Percentiles rank a stretch among this genome's conserved stretches.
Evolutionary conservation across 257 asterid genomes (phyloP).

Genomic region (Cynanchum wilfordii): DNA sequence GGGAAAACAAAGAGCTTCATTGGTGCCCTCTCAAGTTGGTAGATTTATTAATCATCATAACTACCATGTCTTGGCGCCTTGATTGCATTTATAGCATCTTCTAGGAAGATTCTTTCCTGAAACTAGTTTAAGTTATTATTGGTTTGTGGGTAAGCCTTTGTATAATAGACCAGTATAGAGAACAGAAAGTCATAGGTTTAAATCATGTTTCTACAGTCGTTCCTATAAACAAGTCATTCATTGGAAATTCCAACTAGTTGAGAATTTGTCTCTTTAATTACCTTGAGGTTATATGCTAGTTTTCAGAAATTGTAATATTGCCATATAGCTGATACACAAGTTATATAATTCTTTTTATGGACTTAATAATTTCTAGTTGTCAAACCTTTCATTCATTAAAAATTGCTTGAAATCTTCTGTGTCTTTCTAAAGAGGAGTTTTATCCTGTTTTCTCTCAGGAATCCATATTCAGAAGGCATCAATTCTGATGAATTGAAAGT

Average conservation of each 20-base stretch:
- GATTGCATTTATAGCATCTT: background rate
- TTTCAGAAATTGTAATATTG: slow-evolving; percentile 1
- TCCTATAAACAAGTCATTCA: background rate
- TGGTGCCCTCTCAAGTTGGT: slow-evolving; percentile 81
- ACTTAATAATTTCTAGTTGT: background rate
- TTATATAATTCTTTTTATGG: background rate
- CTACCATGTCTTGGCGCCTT: slow-evolving; percentile 7
- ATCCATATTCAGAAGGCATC: slow-evolving; percentile 63
- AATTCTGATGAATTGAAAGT: slow-evolving; percentile 60
- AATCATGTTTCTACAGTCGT: background rate
- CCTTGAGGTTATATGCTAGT: background rate
- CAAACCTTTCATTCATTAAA: background rate
- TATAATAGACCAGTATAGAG: background rate
- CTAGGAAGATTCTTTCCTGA: background rate
- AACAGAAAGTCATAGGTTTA: background rate
- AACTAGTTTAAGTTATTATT: background rate
- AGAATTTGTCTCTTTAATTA: background rate
- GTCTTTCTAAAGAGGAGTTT: background rate
- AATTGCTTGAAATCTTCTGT: background rate
- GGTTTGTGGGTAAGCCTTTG: background rate
- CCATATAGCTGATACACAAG: background rate
- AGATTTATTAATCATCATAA: slow-evolving; percentile 14
- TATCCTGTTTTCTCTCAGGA: slow-evolving; percentile 42
- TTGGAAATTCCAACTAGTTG: background rate
- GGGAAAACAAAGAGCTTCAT: slow-evolving; percentile 34